Conservation (phyloP, 73 alveolate genomes). For the Effrenium voratum region DNA sequence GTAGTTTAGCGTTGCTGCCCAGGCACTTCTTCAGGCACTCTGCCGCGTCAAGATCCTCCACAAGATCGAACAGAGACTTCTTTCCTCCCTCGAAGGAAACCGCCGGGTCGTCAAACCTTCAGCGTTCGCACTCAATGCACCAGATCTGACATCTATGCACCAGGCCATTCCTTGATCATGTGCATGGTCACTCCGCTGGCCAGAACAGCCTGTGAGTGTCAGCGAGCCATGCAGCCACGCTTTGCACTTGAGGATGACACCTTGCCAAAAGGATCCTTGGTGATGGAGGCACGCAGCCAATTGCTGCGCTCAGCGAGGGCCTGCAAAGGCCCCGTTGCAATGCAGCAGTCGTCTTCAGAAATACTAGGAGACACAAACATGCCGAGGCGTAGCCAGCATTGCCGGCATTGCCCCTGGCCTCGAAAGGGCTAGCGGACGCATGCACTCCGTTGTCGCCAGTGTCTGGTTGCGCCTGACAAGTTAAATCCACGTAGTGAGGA, state of each 20-base stretch:
- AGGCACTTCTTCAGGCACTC: constrained; percentile 69
- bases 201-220: constrained; percentile 27
- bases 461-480: not conserved
- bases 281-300: constrained; percentile 71
- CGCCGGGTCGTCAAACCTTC: not conserved
- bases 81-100: constrained; percentile 23
- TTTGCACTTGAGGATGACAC: not conserved
- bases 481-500: not conserved
- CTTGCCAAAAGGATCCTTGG: constrained; percentile 43
- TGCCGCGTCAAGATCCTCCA: constrained; percentile 78
- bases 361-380: too few relatives aligned
- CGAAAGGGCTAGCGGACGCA: constrained; percentile 87
- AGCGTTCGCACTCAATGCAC: not conserved
- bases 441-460: constrained; percentile 59
- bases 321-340: not conserved
- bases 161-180: not conserved
- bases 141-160: not conserved
- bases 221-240: not conserved
- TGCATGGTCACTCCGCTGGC: constrained; percentile 40
- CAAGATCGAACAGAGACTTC: constrained; percentile 68
- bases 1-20: too few relatives aligned
- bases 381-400: too few relatives aligned
- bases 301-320: constrained; percentile 85
- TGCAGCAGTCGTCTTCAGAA: too few relatives aligned
- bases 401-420: too few relatives aligned